Base-by-base conservation (phyloP, 2,329 filamentous ascomycete genomes). In the Dactylellina drechsleri region DNA sequence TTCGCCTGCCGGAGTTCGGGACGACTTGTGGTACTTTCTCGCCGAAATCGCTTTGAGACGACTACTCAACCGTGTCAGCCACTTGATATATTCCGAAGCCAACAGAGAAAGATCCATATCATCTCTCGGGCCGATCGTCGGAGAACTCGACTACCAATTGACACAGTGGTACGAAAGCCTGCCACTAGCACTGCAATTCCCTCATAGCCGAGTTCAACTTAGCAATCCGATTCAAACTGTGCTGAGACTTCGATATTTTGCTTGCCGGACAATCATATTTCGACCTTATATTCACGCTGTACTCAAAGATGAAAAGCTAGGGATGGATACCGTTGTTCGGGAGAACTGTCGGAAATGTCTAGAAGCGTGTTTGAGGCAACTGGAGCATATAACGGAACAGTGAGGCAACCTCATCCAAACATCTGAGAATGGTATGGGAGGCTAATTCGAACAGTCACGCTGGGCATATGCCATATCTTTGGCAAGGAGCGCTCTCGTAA, bases 1-100 rank as follows among this genome's bases (percentile, higher is more conserved):
- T 77, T 84, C 85, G 6, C 86, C 87, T 77, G 84, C 86, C 5
- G 87, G 88, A 6, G 91, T 90, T 12, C 87, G 88, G 57, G 92
- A 94, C 79, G 91, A 94, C 72, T 84, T 94, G 13, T 94, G 92
- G 91, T 95, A 95, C 80, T 94, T 94, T 78, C 83, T 94, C 31
- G 91, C 92, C 43, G 91, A 94, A 79, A 93, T 95, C 76, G 91
- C 91, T 3, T 84, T 95, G 12, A 87, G 91, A 53, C 85, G 92
- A 66, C 86, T 95, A 2, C 85, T 94, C 78, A 93, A 93, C 81
- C 86, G 91, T 71, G 90, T 92, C 79, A 92, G 89, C 83, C 90
- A 92, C 80, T 87, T 92, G 79, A 90, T 93, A 77, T 93, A 93
- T 81, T 90, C 90, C 56, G 90, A 91, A 79, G 90, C 90, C 12